Base-by-base conservation (phyloP, 2,329 filamentous ascomycete species). In the Pseudocercospora fuligena region DNA sequence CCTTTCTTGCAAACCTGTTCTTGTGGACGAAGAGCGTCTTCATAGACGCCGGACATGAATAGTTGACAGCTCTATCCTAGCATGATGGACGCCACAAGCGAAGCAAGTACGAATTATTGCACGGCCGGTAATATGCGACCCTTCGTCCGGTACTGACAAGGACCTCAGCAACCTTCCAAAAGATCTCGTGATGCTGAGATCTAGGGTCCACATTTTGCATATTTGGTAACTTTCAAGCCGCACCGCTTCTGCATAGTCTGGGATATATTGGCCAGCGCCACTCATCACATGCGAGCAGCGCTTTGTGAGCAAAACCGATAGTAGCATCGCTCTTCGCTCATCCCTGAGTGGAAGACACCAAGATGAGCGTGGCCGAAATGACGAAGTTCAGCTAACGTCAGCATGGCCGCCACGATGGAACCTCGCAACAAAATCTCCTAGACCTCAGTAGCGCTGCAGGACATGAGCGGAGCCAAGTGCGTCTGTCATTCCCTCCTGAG, bases 171-270 rank as follows among this genome's bases (percentile, higher is more conserved):
- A 56, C 25, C 51, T 33, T 56, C 12, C 23, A n/a, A 16, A 3
- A 33, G 12, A 56, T 56, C 25, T 31, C 14, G 25, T 56, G 25
- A 56, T 56, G 25, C 21, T n/a, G 9, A 54, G 49, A 54, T 54
- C 49, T 43, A 60, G 57, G 57, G 33, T 60, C 57, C 33, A 60
- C 31, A 16, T 43, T 60, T 46, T 21, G 40, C 21, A 27, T n/a
- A n/a, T 21, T 60, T 60, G 57, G 57, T 60, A 60, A n/a, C 57
- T 60, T 54, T 60, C 57, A 60, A 60, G 57, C 57, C 57, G 51
- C 51, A 54, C 51, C 51, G 51, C 51, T 16, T 54, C 25, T 54
- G 51, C 49, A 53, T 53, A 27, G 23, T 25, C 49, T 27, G 23
- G 49, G 46, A 47, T 47, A 53, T 53, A 36, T 36, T 14, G 33